Base-by-base conservation (phyloP, 2,329 filamentous ascomycete genomes). In the Exophiala bonariae region DNA sequence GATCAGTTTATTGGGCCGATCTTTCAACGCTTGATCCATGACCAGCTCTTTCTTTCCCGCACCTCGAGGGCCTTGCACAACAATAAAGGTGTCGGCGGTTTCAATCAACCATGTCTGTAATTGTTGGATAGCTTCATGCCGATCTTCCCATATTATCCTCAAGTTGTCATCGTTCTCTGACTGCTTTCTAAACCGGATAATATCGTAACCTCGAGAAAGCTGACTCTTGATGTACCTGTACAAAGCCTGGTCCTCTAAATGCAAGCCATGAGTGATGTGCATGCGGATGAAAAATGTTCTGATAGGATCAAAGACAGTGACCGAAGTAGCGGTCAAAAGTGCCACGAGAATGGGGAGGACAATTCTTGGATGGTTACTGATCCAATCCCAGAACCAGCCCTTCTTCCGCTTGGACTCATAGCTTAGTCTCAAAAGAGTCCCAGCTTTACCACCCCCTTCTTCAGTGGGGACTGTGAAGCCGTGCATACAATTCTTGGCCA, bases 401-500 rank as follows among this genome's bases (percentile, higher is more conserved):
- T 81, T 74, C 59, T 90, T 93, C 39, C 85, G 79, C 52, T 83
- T 86, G 56, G 83, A 81, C 64, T 96, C 87, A 59, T 96, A 97
- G 2, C 86, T 88, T 41, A 97, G 76, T 31, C 89, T 84, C 48
- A 99, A 74, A 7, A 83, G 75, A 0, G 91, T 96, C 1, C 88
- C 87, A 18, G 73, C 72, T 59, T 86, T 86, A 3, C 89, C 89
- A 34, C 89, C 89, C 3, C 87, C 88, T 32, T 79, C 70, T 18
- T 80, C 66, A 59, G 89, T 85, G 0, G 76, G 66, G 1, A 96
- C 81, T 2, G 84, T 74, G 50, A 87, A 87, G 0, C 92, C 91
- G 65, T 99, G 93, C 70, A 96, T 78, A 61, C 92, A 97, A 60
- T 95, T 96, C 59, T 88, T 85, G 0, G 91, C 90, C 81, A 93